Evolutionary conservation across 1,284 basidiomycete species (phyloP).

Genomic region (Heterobasidion parviporum): DNA sequence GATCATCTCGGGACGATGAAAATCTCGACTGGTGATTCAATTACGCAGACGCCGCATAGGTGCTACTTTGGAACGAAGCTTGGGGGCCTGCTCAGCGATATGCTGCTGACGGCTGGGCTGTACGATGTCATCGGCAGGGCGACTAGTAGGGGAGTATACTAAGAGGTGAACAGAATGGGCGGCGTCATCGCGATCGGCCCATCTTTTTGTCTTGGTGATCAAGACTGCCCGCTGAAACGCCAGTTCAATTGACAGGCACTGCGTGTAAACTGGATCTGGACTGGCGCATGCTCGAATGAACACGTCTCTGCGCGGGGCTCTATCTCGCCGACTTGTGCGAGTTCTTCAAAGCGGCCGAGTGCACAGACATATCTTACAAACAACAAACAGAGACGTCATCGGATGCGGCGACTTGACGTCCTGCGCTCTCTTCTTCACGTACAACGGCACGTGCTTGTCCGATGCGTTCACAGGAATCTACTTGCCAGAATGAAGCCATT

Average conservation of each 20-base stretch:
- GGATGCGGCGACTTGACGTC: slow-evolving; percentile 52
- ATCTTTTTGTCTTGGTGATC: neutral
- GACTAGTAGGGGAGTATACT: slow-evolving; percentile 42
- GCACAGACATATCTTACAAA: slow-evolving; percentile 24
- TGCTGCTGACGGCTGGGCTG: slow-evolving; percentile 53
- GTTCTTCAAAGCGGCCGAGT: slow-evolving; percentile 59
- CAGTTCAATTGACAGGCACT: slow-evolving; percentile 34
- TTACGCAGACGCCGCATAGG: no score
- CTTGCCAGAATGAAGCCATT: slow-evolving; percentile 36
- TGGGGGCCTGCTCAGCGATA: slow-evolving; percentile 45
- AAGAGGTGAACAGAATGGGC: slow-evolving; percentile 47
- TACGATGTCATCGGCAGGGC: slow-evolving; percentile 39
- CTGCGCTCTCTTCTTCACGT: slow-evolving; percentile 54
- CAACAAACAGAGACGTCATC: slow-evolving; percentile 42
- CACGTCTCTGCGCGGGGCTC: slow-evolving; percentile 52
- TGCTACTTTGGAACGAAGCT: slow-evolving; percentile 20
- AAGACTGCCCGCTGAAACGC: neutral
- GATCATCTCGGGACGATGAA: no score
- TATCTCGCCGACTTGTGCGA: slow-evolving; percentile 67
- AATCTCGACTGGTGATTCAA: no score
- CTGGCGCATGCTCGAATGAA: slow-evolving; percentile 64
- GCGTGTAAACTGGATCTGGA: slow-evolving; percentile 57
- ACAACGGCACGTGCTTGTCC: slow-evolving; percentile 51
- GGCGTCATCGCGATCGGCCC: slow-evolving; percentile 53
- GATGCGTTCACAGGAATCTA: slow-evolving; percentile 53